Evolutionary conservation across 139 green algal genomes (phyloP).

Genomic region (Chlorella sp.): DNA sequence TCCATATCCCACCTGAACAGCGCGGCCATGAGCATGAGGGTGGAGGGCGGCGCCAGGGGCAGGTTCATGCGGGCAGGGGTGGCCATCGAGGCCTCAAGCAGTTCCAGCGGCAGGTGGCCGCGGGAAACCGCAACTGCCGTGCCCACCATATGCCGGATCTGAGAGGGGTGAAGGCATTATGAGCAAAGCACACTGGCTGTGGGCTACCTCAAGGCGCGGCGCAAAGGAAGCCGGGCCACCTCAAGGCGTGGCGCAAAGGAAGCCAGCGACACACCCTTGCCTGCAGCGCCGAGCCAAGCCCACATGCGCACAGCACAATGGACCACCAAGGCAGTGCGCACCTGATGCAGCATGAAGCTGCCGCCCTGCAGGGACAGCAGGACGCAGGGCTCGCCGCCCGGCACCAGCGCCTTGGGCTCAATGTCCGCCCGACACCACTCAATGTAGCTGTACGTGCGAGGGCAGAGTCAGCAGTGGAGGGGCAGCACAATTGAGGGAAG

Average conservation of each 20-base stretch:
- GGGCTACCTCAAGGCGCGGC: too few relatives aligned
- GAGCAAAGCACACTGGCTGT: too few relatives aligned
- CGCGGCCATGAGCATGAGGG: slow-evolving; percentile 74
- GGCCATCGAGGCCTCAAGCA: slow-evolving; percentile 71
- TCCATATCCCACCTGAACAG: slow-evolving; percentile 41
- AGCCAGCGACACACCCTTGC: too few relatives aligned
- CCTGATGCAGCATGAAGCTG: slow-evolving; percentile 83
- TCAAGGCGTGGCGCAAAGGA: too few relatives aligned
- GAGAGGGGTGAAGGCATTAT: too few relatives aligned
- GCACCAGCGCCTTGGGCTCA: slow-evolving; percentile 47
- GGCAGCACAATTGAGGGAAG: too few relatives aligned
- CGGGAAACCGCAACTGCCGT: slow-evolving; percentile 71
- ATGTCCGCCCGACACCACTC: slow-evolving; percentile 20
- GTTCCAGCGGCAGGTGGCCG: slow-evolving; percentile 64
- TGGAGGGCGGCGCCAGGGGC: slow-evolving; percentile 79
- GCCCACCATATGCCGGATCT: slow-evolving; percentile 84
- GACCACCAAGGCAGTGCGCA: too few relatives aligned
- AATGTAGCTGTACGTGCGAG: slow-evolving; percentile 22
- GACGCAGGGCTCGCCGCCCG: slow-evolving; percentile 65
- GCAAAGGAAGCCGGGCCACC: too few relatives aligned
- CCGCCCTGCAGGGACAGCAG: slow-evolving; percentile 50
- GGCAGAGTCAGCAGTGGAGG: too few relatives aligned
- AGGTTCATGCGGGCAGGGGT: slow-evolving; percentile 68
- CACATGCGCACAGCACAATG: too few relatives aligned
- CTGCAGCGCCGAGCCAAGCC: too few relatives aligned